These are phyloP conservation scores for Gilbertella persicaria DNA, from an alignment of 371 early-diverging fungal species.

Conservation along the genomic window DNA sequence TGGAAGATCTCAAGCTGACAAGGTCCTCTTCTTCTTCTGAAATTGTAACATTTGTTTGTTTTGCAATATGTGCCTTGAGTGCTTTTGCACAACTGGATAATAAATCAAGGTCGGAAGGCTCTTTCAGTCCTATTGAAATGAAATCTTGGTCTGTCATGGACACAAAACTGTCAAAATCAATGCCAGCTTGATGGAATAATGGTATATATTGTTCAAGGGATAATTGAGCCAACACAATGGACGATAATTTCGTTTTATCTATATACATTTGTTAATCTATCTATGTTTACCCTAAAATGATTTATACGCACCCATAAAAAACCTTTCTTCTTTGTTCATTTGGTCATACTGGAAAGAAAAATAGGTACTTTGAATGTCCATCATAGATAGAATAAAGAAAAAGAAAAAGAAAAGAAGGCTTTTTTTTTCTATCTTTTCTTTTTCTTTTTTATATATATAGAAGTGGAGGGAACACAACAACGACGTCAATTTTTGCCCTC, in stretches of 20 bases:
- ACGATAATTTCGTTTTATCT: conserved; percentile 10
- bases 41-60: conserved; percentile 10
- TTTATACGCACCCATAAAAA: too few species aligned
- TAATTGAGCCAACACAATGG: conserved; percentile 30
- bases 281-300: background rate
- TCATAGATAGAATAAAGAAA: conserved; percentile 1
- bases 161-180: conserved; percentile 29
- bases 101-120: conserved; percentile 28
- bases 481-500: conserved; percentile 23
- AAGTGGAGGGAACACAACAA: conserved; percentile 4
- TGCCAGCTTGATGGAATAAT: conserved; percentile 25
- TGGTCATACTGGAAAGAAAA: too few species aligned
- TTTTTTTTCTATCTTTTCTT: too few species aligned
- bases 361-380: too few species aligned
- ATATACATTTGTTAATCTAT: background rate
- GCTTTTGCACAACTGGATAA: conserved; percentile 26
- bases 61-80: conserved; percentile 25
- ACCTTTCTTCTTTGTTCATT: conserved; percentile 8
- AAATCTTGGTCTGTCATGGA: conserved; percentile 31
- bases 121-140: conserved; percentile 24
- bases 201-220: conserved; percentile 36
- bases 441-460: conserved; percentile 4
- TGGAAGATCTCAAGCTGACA: background rate
- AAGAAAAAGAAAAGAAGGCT: conserved; percentile 1
- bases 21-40: conserved; percentile 6